Conservation (phyloP, 768 basidiomycete genomes). For the Boletus vinaceobasis region DNA sequence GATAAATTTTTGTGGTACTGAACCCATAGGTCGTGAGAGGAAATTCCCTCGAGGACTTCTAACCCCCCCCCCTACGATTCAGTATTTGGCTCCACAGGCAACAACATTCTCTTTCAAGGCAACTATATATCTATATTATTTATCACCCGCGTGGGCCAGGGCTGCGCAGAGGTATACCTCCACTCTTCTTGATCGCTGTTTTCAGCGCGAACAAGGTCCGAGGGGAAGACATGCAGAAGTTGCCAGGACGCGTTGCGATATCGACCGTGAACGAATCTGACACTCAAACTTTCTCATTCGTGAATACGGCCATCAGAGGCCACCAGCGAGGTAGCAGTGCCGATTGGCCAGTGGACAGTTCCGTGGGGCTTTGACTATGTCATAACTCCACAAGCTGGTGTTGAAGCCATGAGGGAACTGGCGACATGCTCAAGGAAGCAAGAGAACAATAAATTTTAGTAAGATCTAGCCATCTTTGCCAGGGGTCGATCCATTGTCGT, state of each 20-base stretch:
- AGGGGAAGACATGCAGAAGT: conserved; percentile 1
- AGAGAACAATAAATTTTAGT: no score
- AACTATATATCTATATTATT: not conserved
- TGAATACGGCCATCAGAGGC: conserved; percentile 3
- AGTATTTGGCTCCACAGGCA: not conserved
- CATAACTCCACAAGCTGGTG: not conserved
- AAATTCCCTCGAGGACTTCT: conserved; percentile 9
- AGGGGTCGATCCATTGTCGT: not conserved
- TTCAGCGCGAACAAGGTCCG: not conserved
- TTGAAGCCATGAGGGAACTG: not conserved
- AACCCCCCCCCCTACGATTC: not conserved
- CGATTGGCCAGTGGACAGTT: not conserved
- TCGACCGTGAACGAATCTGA: not conserved
- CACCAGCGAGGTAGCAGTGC: not conserved
- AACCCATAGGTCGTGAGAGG: conserved; percentile 3
- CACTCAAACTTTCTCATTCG: conserved; percentile 1
- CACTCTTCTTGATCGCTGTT: conserved; percentile 57
- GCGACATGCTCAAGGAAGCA: not conserved
- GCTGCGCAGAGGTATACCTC: conserved; percentile 85
- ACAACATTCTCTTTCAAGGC: not conserved
- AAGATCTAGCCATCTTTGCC: not conserved
- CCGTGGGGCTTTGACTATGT: not conserved
- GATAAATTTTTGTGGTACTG: not conserved
- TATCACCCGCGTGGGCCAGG: conserved; percentile 47
- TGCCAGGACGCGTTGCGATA: not conserved